Evolutionary conservation across 495 filamentous ascomycete species (phyloP).

Genomic region (Parathielavia appendiculata): DNA sequence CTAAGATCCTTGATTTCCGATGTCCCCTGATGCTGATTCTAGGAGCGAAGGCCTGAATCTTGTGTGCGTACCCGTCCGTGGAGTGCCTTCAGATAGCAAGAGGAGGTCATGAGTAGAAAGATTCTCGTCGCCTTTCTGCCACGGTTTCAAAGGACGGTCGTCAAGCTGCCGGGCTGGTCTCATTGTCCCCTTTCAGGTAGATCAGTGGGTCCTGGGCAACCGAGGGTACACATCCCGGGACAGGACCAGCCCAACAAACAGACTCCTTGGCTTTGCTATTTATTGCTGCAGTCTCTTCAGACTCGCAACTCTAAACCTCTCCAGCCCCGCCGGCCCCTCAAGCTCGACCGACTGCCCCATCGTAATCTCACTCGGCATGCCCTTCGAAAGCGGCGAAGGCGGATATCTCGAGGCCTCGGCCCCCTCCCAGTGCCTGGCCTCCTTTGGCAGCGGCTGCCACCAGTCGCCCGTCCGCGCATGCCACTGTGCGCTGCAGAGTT

Average conservation of each 20-base stretch:
- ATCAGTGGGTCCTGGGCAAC: not conserved
- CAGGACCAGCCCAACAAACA: not conserved
- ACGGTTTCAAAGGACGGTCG: too few relatives aligned
- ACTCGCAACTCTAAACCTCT: constrained; percentile 32
- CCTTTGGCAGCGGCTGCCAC: constrained; percentile 59
- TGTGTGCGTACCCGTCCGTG: too few relatives aligned
- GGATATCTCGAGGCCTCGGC: constrained; percentile 22
- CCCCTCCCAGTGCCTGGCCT: constrained; percentile 56
- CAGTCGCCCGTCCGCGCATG: constrained; percentile 53
- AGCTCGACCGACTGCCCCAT: constrained; percentile 38
- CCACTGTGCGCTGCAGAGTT: constrained; percentile 62
- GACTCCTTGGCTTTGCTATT: not conserved
- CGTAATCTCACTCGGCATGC: constrained; percentile 26
- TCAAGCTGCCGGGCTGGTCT: too few relatives aligned
- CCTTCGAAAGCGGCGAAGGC: not conserved
- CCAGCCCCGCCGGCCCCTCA: constrained; percentile 40
- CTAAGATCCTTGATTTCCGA: too few relatives aligned
- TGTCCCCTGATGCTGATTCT: too few relatives aligned
- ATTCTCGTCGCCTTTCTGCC: too few relatives aligned
- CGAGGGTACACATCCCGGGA: constrained; percentile 10
- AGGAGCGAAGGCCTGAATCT: too few relatives aligned
- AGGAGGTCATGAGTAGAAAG: too few relatives aligned
- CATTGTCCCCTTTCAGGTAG: not conserved
- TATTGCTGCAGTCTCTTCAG: constrained; percentile 15
- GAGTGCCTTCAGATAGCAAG: too few relatives aligned